Percentiles rank a stretch among this genome's conserved stretches.
Conservation (phyloP, 306 rosid species). For the Senna tora region DNA sequence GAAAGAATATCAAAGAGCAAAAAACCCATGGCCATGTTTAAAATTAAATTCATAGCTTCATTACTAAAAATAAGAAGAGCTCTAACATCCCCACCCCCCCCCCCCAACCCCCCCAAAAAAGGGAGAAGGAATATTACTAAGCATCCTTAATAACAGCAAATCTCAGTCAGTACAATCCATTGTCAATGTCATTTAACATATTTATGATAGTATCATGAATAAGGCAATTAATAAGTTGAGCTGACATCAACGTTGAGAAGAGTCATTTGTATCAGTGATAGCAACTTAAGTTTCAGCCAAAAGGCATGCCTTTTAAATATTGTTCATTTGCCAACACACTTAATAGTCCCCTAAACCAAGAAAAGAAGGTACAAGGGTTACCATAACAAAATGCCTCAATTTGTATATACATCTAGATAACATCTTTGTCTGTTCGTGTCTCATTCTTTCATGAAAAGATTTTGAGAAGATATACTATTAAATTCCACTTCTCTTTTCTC, state of each 20-base stretch:
- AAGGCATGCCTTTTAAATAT: conserved; percentile 21
- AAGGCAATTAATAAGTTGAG: conserved; percentile 8
- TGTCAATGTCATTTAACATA: neutral
- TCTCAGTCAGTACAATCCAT: neutral
- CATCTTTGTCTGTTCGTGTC: conserved; percentile 7
- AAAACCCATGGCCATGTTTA: conserved; percentile 6
- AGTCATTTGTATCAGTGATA: conserved; percentile 13
- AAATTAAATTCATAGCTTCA: neutral
- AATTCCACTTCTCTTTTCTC: conserved; percentile 9
- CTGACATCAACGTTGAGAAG: conserved; percentile 17
- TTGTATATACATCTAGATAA: neutral
- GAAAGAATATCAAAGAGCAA: conserved; percentile 33
- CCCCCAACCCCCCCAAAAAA: no score
- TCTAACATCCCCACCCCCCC: no score
- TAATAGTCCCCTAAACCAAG: conserved; percentile 12
- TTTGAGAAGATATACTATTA: conserved; percentile 11
- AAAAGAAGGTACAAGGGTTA: conserved; percentile 2
- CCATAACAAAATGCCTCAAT: neutral
- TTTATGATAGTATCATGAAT: conserved; percentile 2
- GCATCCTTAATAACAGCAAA: neutral
- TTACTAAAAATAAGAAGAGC: conserved; percentile 6
- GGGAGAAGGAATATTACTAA: no score
- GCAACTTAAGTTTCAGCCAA: conserved; percentile 24
- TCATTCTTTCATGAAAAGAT: conserved; percentile 9
- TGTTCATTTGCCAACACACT: conserved; percentile 23